Percentiles rank a stretch among this genome's conserved stretches.
phyloP scores from a whole-genome alignment of 176 grass and related monocot species.

The Carex cristatella region DNA sequence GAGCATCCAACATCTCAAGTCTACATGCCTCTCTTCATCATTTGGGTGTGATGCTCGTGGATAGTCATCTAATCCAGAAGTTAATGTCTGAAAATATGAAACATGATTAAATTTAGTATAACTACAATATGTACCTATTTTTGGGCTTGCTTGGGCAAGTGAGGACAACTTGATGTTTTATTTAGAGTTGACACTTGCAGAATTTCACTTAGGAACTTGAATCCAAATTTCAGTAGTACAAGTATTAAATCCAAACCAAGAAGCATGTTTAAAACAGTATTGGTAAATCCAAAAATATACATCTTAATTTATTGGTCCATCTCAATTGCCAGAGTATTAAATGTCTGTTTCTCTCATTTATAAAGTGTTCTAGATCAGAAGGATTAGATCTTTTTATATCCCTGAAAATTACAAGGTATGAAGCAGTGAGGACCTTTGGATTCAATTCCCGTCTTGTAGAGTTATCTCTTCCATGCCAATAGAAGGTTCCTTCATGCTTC shows the following conservation, averaged over 20 bases:
- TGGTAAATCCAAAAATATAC: neutral
- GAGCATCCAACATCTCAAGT: slow-evolving; percentile 96
- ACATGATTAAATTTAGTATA: slow-evolving; percentile 11
- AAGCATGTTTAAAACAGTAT: neutral
- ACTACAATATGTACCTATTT: neutral
- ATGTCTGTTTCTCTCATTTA: neutral
- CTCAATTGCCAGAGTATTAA: neutral
- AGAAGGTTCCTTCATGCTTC: slow-evolving; percentile 73
- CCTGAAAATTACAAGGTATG: neutral
- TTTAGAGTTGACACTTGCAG: neutral
- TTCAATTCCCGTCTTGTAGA: slow-evolving; percentile 72
- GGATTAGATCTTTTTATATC: neutral
- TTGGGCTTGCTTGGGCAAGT: neutral
- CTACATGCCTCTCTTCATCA: slow-evolving; percentile 86
- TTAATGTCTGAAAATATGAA: slow-evolving; percentile 58
- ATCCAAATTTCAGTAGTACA: neutral
- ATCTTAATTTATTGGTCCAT: slow-evolving; percentile 24
- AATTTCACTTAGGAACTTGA: neutral
- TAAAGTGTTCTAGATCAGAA: neutral
- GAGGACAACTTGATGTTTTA: neutral
- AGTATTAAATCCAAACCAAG: neutral
- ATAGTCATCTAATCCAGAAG: slow-evolving; percentile 95
- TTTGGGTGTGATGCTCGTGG: slow-evolving; percentile 93
- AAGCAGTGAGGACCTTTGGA: slow-evolving; percentile 62
- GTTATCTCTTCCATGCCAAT: slow-evolving; percentile 98